Evolutionary conservation across 2,329 filamentous ascomycete genomes (phyloP).

Genomic region (Ophiostoma australiae): DNA sequence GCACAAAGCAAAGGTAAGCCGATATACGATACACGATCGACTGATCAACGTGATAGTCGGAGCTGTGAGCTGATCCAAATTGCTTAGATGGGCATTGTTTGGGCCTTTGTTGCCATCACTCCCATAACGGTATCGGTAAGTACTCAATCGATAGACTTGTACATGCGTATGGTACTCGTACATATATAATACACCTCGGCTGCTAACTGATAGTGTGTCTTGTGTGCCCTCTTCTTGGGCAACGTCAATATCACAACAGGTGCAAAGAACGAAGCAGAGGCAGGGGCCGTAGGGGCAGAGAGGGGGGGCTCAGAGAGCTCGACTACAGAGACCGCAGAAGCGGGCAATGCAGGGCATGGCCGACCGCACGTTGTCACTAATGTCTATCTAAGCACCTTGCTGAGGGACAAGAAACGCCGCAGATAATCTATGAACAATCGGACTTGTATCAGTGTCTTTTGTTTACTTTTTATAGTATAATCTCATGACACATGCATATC

Average conservation of each 20-base stretch:
- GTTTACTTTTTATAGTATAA: too few species aligned
- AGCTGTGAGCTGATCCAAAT: background rate
- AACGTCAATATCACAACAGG: constrained; percentile 35
- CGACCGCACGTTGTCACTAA: constrained; percentile 17
- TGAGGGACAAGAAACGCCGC: background rate
- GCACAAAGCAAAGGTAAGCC: constrained; percentile 39
- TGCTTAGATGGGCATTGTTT: constrained; percentile 50
- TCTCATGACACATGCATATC: background rate
- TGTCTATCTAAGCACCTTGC: constrained; percentile 13
- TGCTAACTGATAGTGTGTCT: constrained; percentile 28
- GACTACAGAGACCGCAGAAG: background rate
- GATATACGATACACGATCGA: too few species aligned
- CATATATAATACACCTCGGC: background rate
- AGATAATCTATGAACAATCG: background rate
- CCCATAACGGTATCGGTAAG: constrained; percentile 50
- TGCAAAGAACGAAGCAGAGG: background rate
- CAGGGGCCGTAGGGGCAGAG: background rate
- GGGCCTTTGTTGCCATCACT: constrained; percentile 58
- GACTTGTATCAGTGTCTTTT: background rate
- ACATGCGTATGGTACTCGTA: background rate
- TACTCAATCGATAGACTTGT: background rate
- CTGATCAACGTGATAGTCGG: background rate
- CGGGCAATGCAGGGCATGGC: background rate
- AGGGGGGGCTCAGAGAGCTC: background rate
- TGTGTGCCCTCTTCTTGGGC: constrained; percentile 33